Evolutionary conservation across 495 filamentous ascomycete genomes (phyloP).

Genomic region (Talaromyces trachyspermus): DNA sequence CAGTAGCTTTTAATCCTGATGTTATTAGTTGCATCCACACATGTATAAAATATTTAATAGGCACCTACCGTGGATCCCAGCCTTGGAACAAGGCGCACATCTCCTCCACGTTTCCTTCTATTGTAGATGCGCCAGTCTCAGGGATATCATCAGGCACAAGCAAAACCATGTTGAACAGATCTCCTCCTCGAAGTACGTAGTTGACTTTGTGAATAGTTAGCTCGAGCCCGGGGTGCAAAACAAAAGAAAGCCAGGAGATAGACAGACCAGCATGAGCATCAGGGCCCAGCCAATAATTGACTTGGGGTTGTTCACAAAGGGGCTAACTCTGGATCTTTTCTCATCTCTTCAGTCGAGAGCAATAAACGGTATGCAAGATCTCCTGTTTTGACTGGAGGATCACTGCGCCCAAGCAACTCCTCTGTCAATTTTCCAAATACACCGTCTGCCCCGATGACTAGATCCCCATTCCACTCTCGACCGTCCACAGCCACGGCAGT

Average conservation of each 20-base stretch:
- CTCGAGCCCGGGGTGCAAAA: neutral
- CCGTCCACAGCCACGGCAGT: constrained; percentile 23
- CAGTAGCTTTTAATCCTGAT: constrained; percentile 24
- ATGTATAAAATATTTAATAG: constrained; percentile 33
- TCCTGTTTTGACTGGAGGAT: constrained; percentile 49
- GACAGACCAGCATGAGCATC: constrained; percentile 44
- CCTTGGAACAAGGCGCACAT: constrained; percentile 55
- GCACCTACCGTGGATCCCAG: constrained; percentile 49
- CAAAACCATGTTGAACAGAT: constrained; percentile 62
- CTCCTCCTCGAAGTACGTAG: constrained; percentile 52
- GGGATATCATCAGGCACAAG: constrained; percentile 65
- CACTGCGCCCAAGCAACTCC: constrained; percentile 27
- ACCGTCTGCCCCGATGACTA: constrained; percentile 53
- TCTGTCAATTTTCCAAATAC: constrained; percentile 41
- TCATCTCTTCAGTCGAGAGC: constrained; percentile 37
- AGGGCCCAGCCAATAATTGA: constrained; percentile 68
- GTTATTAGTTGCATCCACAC: constrained; percentile 5
- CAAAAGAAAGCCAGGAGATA: neutral
- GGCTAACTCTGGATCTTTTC: constrained; percentile 44
- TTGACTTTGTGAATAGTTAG: constrained; percentile 35
- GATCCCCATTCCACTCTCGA: constrained; percentile 36
- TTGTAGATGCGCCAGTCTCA: constrained; percentile 36
- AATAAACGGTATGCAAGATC: constrained; percentile 63
- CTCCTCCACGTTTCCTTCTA: constrained; percentile 52
- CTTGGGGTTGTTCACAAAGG: constrained; percentile 46